phyloP scores from a whole-genome alignment of 208 protist species.

The Trypanosoma cruzi region DNA sequence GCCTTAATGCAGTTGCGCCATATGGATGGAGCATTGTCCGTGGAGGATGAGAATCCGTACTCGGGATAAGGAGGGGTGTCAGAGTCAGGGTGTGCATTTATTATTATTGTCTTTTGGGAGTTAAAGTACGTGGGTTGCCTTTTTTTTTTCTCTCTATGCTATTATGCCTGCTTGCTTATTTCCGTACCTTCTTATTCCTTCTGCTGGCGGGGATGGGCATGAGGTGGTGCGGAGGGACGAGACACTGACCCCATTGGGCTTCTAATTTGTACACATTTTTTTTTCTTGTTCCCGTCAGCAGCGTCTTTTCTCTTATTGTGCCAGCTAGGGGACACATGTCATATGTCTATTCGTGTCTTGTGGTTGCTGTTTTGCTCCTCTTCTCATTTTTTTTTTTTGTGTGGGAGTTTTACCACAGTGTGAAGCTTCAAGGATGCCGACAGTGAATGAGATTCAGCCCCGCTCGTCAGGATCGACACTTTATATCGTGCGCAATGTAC shows the following conservation, averaged over 20 bases:
- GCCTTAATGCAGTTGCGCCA: constrained; percentile 32
- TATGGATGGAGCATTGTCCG: background rate
- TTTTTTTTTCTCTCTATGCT: constrained; percentile 10
- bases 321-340: background rate
- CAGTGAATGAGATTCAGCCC: constrained; percentile 14
- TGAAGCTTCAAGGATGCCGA: constrained; percentile 11
- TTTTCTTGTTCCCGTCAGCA: background rate
- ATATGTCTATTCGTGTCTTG: background rate
- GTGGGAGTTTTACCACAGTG: background rate
- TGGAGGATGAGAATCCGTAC: constrained; percentile 11
- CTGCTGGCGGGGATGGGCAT: no score
- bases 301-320: constrained; percentile 1
- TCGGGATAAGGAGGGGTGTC: constrained; percentile 1
- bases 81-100: constrained; percentile 3
- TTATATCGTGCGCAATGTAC: constrained; percentile 27
- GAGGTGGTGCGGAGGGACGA: no score
- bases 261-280: constrained; percentile 5
- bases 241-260: background rate
- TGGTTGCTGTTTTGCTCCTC: no score
- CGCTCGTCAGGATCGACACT: constrained; percentile 20
- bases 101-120: background rate
- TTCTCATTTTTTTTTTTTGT: background rate
- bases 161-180: no score
- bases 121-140: constrained; percentile 1
- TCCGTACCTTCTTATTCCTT: no score